These are phyloP conservation scores for Colletotrichum tropicale DNA, from an alignment of 2,329 filamentous ascomycete species.

Conservation along the genomic window DNA sequence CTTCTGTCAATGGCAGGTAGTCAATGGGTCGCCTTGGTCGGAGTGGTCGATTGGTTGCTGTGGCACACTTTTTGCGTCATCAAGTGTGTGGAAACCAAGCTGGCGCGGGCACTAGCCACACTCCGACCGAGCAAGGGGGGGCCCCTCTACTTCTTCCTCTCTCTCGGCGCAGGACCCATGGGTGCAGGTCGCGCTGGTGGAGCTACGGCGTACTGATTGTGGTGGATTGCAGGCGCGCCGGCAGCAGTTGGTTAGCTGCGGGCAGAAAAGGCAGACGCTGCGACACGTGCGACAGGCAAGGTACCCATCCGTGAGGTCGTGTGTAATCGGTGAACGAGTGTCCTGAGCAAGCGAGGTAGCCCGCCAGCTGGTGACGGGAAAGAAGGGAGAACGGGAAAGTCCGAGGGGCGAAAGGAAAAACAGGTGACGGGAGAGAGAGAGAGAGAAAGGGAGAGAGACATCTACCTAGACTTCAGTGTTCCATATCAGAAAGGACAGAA, in stretches of 20 bases:
- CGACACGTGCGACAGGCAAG: neutral
- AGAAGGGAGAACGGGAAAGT: neutral
- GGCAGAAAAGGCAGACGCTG: neutral
- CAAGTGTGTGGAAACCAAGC: constrained; percentile 15
- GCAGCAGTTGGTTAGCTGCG: neutral
- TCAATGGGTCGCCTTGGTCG: neutral
- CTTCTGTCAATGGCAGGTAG: neutral
- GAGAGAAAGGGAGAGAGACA: neutral
- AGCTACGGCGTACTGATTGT: neutral
- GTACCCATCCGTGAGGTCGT: neutral
- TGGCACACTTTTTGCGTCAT: constrained; percentile 24
- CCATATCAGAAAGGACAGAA: neutral
- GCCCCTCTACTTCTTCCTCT: neutral
- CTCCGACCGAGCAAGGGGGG: neutral
- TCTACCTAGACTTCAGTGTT: neutral
- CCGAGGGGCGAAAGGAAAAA: neutral
- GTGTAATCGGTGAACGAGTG: neutral
- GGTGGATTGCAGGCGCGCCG: neutral
- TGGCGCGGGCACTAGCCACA: constrained; percentile 22
- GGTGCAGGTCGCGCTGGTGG: neutral
- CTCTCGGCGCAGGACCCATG: neutral
- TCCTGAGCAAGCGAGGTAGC: neutral
- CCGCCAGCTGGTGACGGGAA: neutral
- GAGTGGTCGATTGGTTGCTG: constrained; percentile 19
- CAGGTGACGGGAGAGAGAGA: neutral